Base-by-base conservation (phyloP, 495 filamentous ascomycete species). In the Trichoderma erinaceum region DNA sequence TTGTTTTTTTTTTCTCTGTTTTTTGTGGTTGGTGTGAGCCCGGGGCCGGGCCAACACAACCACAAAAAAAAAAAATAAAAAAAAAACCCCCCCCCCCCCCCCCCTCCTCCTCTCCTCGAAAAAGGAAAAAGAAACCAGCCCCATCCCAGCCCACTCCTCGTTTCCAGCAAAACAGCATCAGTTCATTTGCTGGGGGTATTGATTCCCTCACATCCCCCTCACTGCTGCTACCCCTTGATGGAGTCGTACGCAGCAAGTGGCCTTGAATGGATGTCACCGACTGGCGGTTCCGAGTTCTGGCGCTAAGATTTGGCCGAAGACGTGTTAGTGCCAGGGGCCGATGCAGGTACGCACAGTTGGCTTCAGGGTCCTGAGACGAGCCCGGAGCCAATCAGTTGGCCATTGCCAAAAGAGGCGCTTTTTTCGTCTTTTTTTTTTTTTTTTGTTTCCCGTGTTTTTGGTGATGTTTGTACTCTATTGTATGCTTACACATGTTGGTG, bases 291-390 rank as follows among this genome's bases (percentile, higher is more conserved):
- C 13, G 29, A 18, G n/a, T 23, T 11, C 8, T 23, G 50, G 18
- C 50, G 50, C n/a, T 56, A 56, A n/a, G 16, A 25, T 25, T 32
- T 61, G 56, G 4, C 56, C 25, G 25, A 61, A 15, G 16, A 25
- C 10, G 16, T 61, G 56, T 23, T 61, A 61, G 25, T 32, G 25
- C 56, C 56, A 61, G 56, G 56, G 56, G 56, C 56, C 56, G 23
- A 61, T 61, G 56, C 56, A 61, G 56, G 56, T 61, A 61, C 56
- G 56, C 56, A 61, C 10, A 7, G n/a, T 21, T 21, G 5, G 16
- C 56, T 25, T 23, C 23, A 61, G 56, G 56, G 11, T 15, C 25
- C 56, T 61, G 56, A 61, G 56, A 61, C 56, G 25, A 18, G 27
- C 56, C 56, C 23, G 13, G 25, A 61, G 56, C 56, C 56, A 61